These are phyloP conservation scores for Ceriops zippeliana DNA, from an alignment of 345 rosid species.

Conservation along the genomic window DNA sequence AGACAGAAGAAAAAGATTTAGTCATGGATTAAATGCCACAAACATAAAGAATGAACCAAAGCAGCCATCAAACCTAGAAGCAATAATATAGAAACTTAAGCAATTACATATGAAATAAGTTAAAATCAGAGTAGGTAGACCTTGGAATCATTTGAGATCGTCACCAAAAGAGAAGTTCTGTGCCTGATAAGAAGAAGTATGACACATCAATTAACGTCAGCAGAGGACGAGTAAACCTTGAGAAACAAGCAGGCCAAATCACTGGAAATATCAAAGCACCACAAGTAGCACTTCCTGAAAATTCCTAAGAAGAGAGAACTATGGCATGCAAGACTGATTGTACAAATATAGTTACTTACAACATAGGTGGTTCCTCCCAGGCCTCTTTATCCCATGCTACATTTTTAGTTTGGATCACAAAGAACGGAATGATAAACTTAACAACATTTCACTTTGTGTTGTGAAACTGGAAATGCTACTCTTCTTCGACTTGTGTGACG, in stretches of 20 bases:
- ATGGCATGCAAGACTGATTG: too few relatives aligned
- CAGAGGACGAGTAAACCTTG: conserved; percentile 1
- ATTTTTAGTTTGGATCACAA: too few relatives aligned
- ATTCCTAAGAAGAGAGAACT: too few relatives aligned
- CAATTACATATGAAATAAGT: not conserved
- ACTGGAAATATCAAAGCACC: too few relatives aligned
- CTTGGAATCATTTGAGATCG: conserved; percentile 60
- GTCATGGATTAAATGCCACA: not conserved
- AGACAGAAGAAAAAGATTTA: not conserved
- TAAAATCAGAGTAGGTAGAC: conserved; percentile 19
- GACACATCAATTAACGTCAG: not conserved
- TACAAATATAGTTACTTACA: too few relatives aligned
- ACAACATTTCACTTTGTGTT: too few relatives aligned
- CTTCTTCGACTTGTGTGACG: too few relatives aligned
- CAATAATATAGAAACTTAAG: not conserved
- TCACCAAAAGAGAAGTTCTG: conserved; percentile 47
- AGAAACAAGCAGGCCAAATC: not conserved
- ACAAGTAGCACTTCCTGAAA: too few relatives aligned
- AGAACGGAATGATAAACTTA: too few relatives aligned
- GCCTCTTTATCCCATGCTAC: too few relatives aligned
- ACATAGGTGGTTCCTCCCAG: too few relatives aligned
- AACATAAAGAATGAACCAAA: not conserved
- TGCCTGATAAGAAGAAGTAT: conserved; percentile 38
- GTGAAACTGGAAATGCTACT: too few relatives aligned
- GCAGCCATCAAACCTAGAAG: not conserved